Evolutionary conservation across 495 filamentous ascomycete genomes (phyloP).

Genomic region (Hypomontagnella submonticulosa): DNA sequence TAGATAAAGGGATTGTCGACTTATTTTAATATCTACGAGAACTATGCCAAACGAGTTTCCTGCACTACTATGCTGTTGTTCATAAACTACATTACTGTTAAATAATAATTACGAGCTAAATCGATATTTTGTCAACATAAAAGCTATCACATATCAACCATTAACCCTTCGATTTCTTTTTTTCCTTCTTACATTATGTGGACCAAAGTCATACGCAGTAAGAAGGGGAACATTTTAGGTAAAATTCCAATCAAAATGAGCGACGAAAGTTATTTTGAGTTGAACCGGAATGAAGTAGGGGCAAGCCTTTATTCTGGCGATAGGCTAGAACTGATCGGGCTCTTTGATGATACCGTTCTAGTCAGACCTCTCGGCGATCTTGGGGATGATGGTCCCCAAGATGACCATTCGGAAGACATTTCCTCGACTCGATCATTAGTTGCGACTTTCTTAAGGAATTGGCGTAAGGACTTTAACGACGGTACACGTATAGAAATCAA

Average conservation of each 20-base stretch:
- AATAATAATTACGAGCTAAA: too few relatives aligned
- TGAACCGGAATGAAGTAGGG: background rate
- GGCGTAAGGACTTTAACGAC: background rate
- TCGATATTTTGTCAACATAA: background rate
- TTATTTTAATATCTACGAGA: too few relatives aligned
- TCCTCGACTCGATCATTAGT: background rate
- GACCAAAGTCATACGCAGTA: constrained; percentile 19
- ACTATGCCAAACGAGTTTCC: too few relatives aligned
- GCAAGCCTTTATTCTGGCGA: background rate
- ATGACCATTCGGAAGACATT: background rate
- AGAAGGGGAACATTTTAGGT: constrained; percentile 33
- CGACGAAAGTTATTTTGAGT: background rate
- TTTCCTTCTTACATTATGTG: constrained; percentile 12
- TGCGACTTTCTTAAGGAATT: too few relatives aligned
- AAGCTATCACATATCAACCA: background rate
- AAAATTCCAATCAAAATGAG: constrained; percentile 32
- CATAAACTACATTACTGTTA: too few relatives aligned
- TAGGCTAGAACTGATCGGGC: background rate
- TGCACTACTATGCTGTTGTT: too few relatives aligned
- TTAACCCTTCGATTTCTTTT: too few relatives aligned
- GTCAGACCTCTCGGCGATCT: background rate
- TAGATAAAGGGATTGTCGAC: too few relatives aligned
- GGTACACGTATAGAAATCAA: background rate
- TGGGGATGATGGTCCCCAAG: background rate
- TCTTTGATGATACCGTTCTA: background rate